Conservation (phyloP, 176 grass and related monocot genomes). For the Bolboschoenus planiculmis region DNA sequence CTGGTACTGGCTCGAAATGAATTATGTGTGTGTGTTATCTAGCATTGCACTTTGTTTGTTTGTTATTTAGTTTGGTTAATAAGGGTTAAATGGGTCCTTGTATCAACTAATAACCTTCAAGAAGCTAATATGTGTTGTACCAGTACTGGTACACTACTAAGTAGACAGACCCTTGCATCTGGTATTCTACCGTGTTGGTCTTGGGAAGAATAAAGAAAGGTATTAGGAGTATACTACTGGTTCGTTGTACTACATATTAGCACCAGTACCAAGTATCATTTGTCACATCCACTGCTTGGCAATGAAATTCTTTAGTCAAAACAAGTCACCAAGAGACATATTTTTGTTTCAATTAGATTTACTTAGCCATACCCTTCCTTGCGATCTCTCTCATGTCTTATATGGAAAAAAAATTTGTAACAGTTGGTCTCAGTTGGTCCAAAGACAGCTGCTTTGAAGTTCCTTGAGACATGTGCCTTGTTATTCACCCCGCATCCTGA, state of each 20-base stretch:
- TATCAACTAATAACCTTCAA: neutral
- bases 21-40: neutral
- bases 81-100: neutral
- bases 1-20: conserved; percentile 25
- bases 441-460: conserved; percentile 81
- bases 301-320: conserved; percentile 10
- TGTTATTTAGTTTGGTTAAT: neutral
- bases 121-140: neutral
- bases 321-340: conserved; percentile 8
- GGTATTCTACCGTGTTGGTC: neutral
- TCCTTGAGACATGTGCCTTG: conserved; percentile 70
- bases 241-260: conserved; percentile 16
- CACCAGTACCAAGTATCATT: neutral
- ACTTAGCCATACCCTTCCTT: conserved; percentile 2
- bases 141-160: neutral
- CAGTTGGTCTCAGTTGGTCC: conserved; percentile 54
- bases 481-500: conserved; percentile 44
- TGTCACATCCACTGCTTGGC: neutral
- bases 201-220: neutral
- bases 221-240: neutral
- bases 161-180: neutral
- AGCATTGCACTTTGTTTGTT: neutral
- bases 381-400: conserved; percentile 25
- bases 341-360: conserved; percentile 17
- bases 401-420: conserved; percentile 25